Conservation (phyloP, 306 rosid genomes). For the Comarum palustre region DNA sequence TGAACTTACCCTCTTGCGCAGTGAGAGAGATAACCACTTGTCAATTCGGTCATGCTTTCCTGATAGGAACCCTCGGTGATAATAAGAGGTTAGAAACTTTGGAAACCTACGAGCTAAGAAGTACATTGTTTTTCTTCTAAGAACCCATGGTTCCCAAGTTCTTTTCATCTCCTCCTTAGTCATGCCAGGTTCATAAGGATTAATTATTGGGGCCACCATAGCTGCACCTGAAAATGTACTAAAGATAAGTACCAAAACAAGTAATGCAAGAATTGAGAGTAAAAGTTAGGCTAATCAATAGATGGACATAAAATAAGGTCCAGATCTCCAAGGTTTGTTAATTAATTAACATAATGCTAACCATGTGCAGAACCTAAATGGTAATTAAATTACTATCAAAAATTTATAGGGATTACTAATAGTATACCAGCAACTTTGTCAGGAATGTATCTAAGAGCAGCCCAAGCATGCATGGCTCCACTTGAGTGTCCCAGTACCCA, state of each 20-base stretch:
- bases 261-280: neutral
- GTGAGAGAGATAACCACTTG: constrained; percentile 53
- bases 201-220: constrained; percentile 77
- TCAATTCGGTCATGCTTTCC: constrained; percentile 72
- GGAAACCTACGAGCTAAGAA: constrained; percentile 79
- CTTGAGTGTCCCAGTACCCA: constrained; percentile 86
- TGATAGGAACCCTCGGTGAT: constrained; percentile 63
- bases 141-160: constrained; percentile 81
- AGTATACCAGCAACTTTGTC: constrained; percentile 79
- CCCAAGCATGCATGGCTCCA: constrained; percentile 90
- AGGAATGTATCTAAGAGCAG: constrained; percentile 80
- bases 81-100: constrained; percentile 58
- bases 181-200: constrained; percentile 76
- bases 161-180: constrained; percentile 69
- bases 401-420: neutral
- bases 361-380: neutral
- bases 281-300: neutral
- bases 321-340: neutral
- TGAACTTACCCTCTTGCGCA: constrained; percentile 68
- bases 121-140: constrained; percentile 59
- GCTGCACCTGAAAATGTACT: constrained; percentile 66
- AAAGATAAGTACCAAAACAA: constrained; percentile 25
- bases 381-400: neutral
- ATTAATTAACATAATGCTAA: neutral
- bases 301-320: neutral